phyloP scores from a whole-genome alignment of 1,284 basidiomycete genomes.

The Cryptococcus sp. region DNA sequence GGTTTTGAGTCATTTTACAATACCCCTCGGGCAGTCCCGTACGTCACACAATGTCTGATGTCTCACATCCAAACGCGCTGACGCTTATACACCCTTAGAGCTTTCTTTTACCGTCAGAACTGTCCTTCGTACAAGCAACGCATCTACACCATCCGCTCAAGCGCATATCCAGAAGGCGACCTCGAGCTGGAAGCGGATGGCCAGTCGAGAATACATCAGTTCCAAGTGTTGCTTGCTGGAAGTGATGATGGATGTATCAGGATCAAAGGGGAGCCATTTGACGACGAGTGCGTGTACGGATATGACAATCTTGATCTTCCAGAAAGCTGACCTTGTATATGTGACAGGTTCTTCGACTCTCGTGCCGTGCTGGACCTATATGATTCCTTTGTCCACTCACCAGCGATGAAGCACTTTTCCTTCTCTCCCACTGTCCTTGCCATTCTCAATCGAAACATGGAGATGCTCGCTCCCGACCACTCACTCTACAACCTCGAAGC shows the following conservation, averaged over 20 bases:
- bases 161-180: constrained; percentile 31
- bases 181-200: constrained; percentile 34
- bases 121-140: constrained; percentile 29
- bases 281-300: constrained; percentile 48
- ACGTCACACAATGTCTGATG: constrained; percentile 14
- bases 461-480: constrained; percentile 31
- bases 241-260: constrained; percentile 42
- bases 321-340: no score
- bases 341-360: constrained; percentile 48
- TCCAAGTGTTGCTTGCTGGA: constrained; percentile 34
- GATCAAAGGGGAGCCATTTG: constrained; percentile 47
- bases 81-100: constrained; percentile 18
- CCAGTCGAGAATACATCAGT: constrained; percentile 34
- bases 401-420: constrained; percentile 48
- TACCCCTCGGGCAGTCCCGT: constrained; percentile 46
- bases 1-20: constrained; percentile 46
- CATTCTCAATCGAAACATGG: constrained; percentile 42
- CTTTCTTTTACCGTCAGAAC: constrained; percentile 27
- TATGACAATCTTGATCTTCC: not conserved
- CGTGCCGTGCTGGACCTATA: constrained; percentile 38
- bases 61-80: not conserved
- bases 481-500: constrained; percentile 35
- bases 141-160: constrained; percentile 27
- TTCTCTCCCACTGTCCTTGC: constrained; percentile 45
- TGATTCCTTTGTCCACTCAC: constrained; percentile 42